Evolutionary conservation across 164 flowering plant species (phyloP).

Genomic region (Cinnamomum chago): DNA sequence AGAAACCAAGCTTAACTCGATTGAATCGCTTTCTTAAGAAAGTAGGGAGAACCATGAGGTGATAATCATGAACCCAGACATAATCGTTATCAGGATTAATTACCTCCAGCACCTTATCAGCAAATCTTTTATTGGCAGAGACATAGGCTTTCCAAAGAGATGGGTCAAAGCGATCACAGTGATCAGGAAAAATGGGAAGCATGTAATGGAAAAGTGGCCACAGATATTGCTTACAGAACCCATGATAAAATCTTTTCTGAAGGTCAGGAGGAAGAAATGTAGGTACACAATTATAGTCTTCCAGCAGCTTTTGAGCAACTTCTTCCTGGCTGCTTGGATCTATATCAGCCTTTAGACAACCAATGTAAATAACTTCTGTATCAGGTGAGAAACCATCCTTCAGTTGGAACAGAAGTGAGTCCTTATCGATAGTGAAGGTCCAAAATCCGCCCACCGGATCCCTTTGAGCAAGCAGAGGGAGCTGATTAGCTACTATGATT

Average conservation of each 20-base stretch:
- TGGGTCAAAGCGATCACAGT: constrained; percentile 23
- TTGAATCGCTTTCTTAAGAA: constrained; percentile 62
- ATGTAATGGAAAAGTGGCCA: constrained; percentile 25
- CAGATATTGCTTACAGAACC: constrained; percentile 21
- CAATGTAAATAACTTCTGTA: constrained; percentile 79
- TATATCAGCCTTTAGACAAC: constrained; percentile 70
- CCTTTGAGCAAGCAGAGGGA: constrained; percentile 61
- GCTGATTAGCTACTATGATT: constrained; percentile 72
- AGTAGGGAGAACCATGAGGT: constrained; percentile 81
- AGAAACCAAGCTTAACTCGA: constrained; percentile 75
- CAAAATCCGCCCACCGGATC: constrained; percentile 47
- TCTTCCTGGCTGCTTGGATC: constrained; percentile 56
- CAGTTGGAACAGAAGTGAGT: constrained; percentile 55
- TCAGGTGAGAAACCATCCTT: constrained; percentile 70
- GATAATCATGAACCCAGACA: constrained; percentile 93
- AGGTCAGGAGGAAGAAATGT: constrained; percentile 31
- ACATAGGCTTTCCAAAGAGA: constrained; percentile 35
- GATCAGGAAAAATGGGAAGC: constrained; percentile 30
- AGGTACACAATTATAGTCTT: constrained; percentile 25
- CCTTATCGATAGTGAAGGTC: constrained; percentile 67
- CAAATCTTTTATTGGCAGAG: constrained; percentile 31
- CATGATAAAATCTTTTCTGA: constrained; percentile 20
- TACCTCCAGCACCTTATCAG: constrained; percentile 30
- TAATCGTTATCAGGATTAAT: constrained; percentile 49
- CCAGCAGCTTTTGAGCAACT: constrained; percentile 25